phyloP scores from a whole-genome alignment of 768 basidiomycete species.

The Mycena capillaripes region DNA sequence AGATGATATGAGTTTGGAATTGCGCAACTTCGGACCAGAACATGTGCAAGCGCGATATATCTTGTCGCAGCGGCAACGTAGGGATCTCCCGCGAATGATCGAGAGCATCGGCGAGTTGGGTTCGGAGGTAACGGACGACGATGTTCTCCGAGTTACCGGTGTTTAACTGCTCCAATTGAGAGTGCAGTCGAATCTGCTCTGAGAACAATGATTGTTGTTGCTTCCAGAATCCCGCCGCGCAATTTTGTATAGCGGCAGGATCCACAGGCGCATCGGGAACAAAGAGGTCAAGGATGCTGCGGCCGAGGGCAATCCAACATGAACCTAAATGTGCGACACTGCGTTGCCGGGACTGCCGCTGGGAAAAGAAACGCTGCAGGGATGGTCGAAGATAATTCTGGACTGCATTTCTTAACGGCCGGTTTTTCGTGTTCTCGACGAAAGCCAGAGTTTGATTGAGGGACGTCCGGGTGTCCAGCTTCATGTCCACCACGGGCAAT shows the following conservation, averaged over 20 bases:
- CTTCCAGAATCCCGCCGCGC: constrained; percentile 57
- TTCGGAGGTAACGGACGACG: constrained; percentile 60
- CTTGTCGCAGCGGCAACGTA: constrained; percentile 50
- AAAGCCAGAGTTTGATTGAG: constrained; percentile 45
- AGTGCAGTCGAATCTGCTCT: constrained; percentile 68
- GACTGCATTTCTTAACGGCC: constrained; percentile 51
- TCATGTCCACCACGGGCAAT: constrained; percentile 35
- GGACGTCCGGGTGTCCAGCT: constrained; percentile 34
- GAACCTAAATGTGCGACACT: constrained; percentile 43
- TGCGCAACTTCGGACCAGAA: constrained; percentile 86
- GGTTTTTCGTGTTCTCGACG: constrained; percentile 49
- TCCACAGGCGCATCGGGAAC: constrained; percentile 91
- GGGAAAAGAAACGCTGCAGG: constrained; percentile 34
- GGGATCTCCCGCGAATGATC: constrained; percentile 45
- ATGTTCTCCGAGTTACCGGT: constrained; percentile 71
- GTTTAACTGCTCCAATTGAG: constrained; percentile 63
- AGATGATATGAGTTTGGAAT: constrained; percentile 74
- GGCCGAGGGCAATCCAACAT: constrained; percentile 73
- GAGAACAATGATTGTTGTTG: constrained; percentile 56
- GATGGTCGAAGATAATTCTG: constrained; percentile 46
- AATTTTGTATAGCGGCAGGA: constrained; percentile 78
- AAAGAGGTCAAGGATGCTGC: constrained; percentile 75
- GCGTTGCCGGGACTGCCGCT: constrained; percentile 23
- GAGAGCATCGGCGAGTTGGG: constrained; percentile 46
- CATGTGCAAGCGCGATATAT: constrained; percentile 65